Conservation (phyloP, 164 flowering plant genomes). For the Vitis amurensis region DNA sequence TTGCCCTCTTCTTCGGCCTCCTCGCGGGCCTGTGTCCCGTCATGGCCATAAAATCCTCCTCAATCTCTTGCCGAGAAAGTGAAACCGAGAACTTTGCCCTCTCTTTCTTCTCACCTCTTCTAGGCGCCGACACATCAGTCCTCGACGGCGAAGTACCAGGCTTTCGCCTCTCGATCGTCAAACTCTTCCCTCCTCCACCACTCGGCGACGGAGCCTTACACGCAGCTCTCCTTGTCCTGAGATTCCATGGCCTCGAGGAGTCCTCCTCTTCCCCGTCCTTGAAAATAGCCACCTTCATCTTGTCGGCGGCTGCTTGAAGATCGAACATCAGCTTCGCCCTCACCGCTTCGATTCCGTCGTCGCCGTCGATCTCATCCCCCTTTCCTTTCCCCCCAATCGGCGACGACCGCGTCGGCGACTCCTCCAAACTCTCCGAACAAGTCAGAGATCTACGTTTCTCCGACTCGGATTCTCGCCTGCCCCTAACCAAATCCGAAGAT, state of each 20-base stretch:
- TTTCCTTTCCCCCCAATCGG: slow-evolving; percentile 4
- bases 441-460: slow-evolving; percentile 10
- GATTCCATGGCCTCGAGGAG: slow-evolving; percentile 64
- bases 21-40: slow-evolving; percentile 59
- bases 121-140: slow-evolving; percentile 18
- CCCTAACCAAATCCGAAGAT: slow-evolving; percentile 15
- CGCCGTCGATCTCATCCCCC: slow-evolving; percentile 12
- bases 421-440: not conserved
- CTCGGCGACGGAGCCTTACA: slow-evolving; percentile 46
- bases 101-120: slow-evolving; percentile 32
- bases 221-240: slow-evolving; percentile 70
- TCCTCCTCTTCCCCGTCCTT: slow-evolving; percentile 17
- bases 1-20: slow-evolving; percentile 70
- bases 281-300: slow-evolving; percentile 49
- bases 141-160: slow-evolving; percentile 26
- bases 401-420: not conserved
- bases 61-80: slow-evolving; percentile 63
- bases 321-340: slow-evolving; percentile 59
- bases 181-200: slow-evolving; percentile 22
- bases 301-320: slow-evolving; percentile 51
- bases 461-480: slow-evolving; percentile 8
- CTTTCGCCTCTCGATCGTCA: slow-evolving; percentile 18
- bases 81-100: slow-evolving; percentile 43
- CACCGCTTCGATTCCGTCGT: slow-evolving; percentile 55
- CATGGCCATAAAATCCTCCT: slow-evolving; percentile 63